A percentile compares a stretch with the other conserved stretches of the same genome.
Conservation (phyloP, 2,329 filamentous ascomycete species). For the Neodidymelliopsis sp. region DNA sequence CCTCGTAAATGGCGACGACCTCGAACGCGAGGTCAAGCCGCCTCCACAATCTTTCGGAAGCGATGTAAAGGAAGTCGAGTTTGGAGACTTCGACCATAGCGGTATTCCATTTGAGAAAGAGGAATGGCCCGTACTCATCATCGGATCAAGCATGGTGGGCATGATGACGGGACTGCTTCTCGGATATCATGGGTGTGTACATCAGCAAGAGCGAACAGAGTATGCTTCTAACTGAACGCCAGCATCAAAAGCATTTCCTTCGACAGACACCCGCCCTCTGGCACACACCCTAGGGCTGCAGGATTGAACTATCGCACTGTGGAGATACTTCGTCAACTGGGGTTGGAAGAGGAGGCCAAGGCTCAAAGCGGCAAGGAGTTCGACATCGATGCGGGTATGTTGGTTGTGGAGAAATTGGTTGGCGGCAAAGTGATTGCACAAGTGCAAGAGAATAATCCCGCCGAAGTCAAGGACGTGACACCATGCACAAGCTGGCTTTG, state of each 20-base stretch:
- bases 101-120: constrained; percentile 1
- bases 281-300: constrained; percentile 2
- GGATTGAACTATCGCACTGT: constrained; percentile 1
- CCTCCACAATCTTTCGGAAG: not conserved
- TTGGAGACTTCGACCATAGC: constrained; percentile 3
- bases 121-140: constrained; percentile 4
- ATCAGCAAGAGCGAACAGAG: no score
- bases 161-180: constrained; percentile 4
- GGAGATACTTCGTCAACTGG: constrained; percentile 6
- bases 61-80: not conserved
- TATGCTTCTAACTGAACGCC: no score
- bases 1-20: not conserved
- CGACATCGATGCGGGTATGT: constrained; percentile 5
- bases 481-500: constrained; percentile 4
- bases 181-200: constrained; percentile 10
- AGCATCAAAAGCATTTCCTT: constrained; percentile 5
- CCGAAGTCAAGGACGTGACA: not conserved
- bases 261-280: not conserved
- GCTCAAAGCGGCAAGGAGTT: not conserved
- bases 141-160: constrained; percentile 7
- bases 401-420: constrained; percentile 3
- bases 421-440: not conserved
- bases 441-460: constrained; percentile 1
- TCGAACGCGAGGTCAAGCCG: no score
- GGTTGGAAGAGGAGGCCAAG: not conserved